Percentiles rank a stretch among this genome's conserved stretches.
Conservation (phyloP, 331 rosid species). For the Ulmus americana region DNA sequence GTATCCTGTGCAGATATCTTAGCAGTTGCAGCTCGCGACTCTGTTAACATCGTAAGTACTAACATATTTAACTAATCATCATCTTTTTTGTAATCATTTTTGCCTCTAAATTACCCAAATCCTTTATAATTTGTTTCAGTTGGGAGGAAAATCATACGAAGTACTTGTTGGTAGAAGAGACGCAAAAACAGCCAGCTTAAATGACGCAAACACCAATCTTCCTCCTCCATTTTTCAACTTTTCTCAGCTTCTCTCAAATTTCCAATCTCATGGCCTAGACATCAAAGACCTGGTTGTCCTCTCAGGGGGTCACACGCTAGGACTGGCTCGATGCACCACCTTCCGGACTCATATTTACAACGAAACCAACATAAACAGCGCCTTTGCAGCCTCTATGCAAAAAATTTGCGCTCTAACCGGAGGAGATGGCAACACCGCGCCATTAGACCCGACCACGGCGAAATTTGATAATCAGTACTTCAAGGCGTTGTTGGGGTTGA, state of each 20-base stretch:
- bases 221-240: constrained; percentile 37
- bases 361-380: constrained; percentile 39
- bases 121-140: no score
- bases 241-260: constrained; percentile 34
- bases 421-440: constrained; percentile 13
- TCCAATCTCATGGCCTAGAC: constrained; percentile 40
- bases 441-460: constrained; percentile 27
- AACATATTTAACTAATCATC: no score
- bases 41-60: constrained; percentile 41
- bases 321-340: constrained; percentile 29
- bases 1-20: constrained; percentile 66
- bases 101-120: no score
- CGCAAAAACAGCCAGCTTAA: constrained; percentile 19
- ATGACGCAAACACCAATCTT: constrained; percentile 37
- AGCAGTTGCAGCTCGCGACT: constrained; percentile 63
- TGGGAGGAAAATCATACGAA: no score
- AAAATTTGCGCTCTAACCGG: constrained; percentile 27
- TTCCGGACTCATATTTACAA: constrained; percentile 38
- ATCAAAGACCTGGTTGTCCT: constrained; percentile 41
- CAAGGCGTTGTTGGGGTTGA: constrained; percentile 18
- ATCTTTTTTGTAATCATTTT: no score
- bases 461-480: constrained; percentile 36
- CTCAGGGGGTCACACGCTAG: constrained; percentile 48
- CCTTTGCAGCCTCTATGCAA: constrained; percentile 30
- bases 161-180: no score